Evolutionary conservation across 148 eudicot genomes (phyloP).

Genomic region (Rhododendron ovatum): DNA sequence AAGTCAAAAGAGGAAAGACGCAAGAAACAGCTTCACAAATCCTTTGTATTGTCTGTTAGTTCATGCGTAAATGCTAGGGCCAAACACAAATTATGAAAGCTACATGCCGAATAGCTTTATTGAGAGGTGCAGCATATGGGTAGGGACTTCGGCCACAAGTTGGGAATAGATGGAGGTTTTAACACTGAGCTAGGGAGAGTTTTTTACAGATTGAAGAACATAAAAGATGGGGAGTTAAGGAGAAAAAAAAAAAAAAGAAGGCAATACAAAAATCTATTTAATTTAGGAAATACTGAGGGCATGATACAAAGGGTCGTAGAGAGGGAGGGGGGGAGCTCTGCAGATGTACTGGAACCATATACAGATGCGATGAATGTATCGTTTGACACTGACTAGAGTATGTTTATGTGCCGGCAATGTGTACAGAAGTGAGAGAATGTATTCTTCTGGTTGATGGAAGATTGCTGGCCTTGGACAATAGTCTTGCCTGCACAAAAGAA

Average conservation of each 20-base stretch:
- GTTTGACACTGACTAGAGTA: not conserved
- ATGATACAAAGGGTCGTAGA: not conserved
- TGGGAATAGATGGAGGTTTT: not conserved
- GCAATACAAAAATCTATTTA: not conserved
- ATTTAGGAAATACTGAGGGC: not conserved
- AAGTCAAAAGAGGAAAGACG: not conserved
- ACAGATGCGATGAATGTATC: not conserved
- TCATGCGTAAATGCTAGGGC: not conserved
- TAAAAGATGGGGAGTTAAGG: not conserved
- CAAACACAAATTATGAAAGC: not conserved
- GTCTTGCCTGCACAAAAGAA: not conserved
- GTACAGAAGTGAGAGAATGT: not conserved
- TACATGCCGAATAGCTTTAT: not conserved
- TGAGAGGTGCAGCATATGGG: constrained; percentile 4
- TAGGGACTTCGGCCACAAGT: not conserved
- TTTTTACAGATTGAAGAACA: not conserved
- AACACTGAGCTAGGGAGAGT: not conserved
- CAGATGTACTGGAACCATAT: not conserved
- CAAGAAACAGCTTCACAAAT: not conserved
- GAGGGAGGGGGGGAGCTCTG: not conserved
- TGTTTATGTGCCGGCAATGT: not conserved
- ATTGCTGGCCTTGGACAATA: not conserved
- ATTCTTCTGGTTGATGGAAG: not conserved
- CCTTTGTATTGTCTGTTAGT: not conserved
- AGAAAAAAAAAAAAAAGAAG: not conserved